Evolutionary conservation across 495 filamentous ascomycete genomes (phyloP).

Genomic region (Xylaria nigripes): DNA sequence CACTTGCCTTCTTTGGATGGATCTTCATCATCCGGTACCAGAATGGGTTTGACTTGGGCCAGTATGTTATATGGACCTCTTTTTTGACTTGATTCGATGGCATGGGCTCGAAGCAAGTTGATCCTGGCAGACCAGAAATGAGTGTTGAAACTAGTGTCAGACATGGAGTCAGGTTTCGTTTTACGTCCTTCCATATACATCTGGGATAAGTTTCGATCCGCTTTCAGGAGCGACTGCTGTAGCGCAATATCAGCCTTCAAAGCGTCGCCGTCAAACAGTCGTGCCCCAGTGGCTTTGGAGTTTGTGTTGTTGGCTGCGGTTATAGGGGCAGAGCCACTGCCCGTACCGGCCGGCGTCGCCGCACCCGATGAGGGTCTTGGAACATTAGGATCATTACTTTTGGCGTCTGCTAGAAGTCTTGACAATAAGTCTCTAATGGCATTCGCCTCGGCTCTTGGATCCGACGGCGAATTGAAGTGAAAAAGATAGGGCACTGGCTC

Average conservation of each 20-base stretch:
- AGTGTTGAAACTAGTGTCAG: slow-evolving; percentile 64
- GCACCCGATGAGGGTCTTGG: slow-evolving; percentile 25
- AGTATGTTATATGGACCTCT: slow-evolving; percentile 88
- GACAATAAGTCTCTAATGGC: slow-evolving; percentile 74
- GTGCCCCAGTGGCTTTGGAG: slow-evolving; percentile 39
- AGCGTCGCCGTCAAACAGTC: slow-evolving; percentile 67
- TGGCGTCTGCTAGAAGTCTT: slow-evolving; percentile 61
- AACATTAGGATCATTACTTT: slow-evolving; percentile 43
- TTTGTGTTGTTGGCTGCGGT: slow-evolving; percentile 40
- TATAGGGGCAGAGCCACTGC: slow-evolving; percentile 39
- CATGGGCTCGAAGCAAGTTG: slow-evolving; percentile 78
- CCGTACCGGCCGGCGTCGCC: slow-evolving; percentile 30
- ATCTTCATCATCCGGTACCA: slow-evolving; percentile 47
- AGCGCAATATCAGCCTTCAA: slow-evolving; percentile 67
- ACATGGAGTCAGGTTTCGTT: slow-evolving; percentile 73
- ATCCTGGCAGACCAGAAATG: slow-evolving; percentile 86
- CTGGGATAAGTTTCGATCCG: slow-evolving; percentile 59
- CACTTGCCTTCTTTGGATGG: slow-evolving; percentile 44
- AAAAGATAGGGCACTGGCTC: slow-evolving; percentile 69
- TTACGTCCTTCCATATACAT: slow-evolving; percentile 74
- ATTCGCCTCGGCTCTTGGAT: slow-evolving; percentile 75
- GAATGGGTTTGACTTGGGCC: slow-evolving; percentile 74
- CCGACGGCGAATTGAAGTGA: slow-evolving; percentile 67
- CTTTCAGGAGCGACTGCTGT: slow-evolving; percentile 76
- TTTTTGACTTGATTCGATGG: slow-evolving; percentile 76